phyloP scores from a whole-genome alignment of 257 asterid genomes.

The Hygrophila difformis region DNA sequence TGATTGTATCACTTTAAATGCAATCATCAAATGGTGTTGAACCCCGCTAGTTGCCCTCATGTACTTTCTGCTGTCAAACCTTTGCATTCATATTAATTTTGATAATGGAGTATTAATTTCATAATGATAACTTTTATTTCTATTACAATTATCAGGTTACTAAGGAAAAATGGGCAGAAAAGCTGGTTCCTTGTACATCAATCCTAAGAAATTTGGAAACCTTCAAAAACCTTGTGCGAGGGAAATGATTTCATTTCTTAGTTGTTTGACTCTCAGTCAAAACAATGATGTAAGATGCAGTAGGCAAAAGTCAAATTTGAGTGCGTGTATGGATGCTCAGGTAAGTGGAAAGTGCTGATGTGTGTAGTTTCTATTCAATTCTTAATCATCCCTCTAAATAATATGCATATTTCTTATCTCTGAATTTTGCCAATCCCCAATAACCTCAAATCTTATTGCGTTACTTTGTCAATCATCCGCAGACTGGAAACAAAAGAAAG shows the following conservation, averaged over 20 bases:
- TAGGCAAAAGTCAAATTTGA: constrained; percentile 58
- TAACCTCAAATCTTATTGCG: neutral
- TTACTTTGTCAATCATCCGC: constrained; percentile 15
- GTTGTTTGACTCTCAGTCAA: constrained; percentile 47
- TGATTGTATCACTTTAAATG: no score
- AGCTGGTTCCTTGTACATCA: constrained; percentile 51
- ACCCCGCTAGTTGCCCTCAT: no score
- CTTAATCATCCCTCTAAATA: no score
- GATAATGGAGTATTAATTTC: no score
- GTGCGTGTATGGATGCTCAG: constrained; percentile 88
- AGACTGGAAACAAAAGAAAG: constrained; percentile 57
- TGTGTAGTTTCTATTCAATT: no score
- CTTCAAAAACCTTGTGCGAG: constrained; percentile 85
- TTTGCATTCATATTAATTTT: no score
- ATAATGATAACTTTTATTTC: no score
- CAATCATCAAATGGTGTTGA: no score
- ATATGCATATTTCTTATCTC: no score
- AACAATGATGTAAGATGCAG: constrained; percentile 22
- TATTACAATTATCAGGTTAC: neutral
- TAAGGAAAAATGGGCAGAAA: constrained; percentile 72
- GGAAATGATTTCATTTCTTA: constrained; percentile 73
- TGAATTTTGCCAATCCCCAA: no score
- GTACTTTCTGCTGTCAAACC: no score
- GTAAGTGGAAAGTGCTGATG: constrained; percentile 29
- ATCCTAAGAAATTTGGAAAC: constrained; percentile 71